A percentile compares a stretch with the other conserved stretches of the same genome.
phyloP scores from a whole-genome alignment of 73 alveolate genomes.

The Diophrys appendiculata region DNA sequence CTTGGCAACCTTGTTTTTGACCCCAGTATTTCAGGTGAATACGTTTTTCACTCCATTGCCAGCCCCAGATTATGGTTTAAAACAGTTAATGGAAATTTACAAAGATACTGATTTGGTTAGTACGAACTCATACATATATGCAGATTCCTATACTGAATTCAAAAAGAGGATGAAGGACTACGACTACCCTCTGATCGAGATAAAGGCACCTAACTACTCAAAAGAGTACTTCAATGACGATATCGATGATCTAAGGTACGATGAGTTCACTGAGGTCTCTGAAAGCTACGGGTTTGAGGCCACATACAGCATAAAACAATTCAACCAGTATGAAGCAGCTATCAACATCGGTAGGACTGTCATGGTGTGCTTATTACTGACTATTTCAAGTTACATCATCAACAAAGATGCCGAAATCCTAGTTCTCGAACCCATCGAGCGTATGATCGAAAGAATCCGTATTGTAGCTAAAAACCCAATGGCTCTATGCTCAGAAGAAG shows the following conservation, averaged over 20 bases:
- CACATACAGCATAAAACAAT: background rate
- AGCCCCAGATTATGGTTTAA: conserved; percentile 11
- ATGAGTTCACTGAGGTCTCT: conserved; percentile 4
- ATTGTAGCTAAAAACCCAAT: conserved; percentile 64
- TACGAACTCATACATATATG: background rate
- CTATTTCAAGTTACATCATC: conserved; percentile 54
- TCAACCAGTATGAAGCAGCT: background rate
- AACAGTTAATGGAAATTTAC: conserved; percentile 8
- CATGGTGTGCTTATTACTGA: conserved; percentile 55
- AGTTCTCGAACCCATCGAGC: conserved; percentile 73
- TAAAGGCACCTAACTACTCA: conserved; percentile 5
- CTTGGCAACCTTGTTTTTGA: conserved; percentile 40
- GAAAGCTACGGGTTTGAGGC: background rate
- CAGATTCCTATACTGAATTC: conserved; percentile 3
- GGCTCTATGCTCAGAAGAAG: conserved; percentile 54
- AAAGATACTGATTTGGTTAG: background rate
- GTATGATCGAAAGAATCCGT: conserved; percentile 68
- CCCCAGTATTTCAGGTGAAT: conserved; percentile 21
- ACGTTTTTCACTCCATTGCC: conserved; percentile 10
- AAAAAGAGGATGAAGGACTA: conserved; percentile 1
- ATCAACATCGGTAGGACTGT: conserved; percentile 48
- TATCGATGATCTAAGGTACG: background rate
- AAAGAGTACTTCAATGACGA: background rate
- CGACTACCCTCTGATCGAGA: conserved; percentile 12
- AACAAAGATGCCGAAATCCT: conserved; percentile 64